Evolutionary conservation across 805 yeast species (phyloP).

Genomic region (Debaryomyces hansenii): DNA sequence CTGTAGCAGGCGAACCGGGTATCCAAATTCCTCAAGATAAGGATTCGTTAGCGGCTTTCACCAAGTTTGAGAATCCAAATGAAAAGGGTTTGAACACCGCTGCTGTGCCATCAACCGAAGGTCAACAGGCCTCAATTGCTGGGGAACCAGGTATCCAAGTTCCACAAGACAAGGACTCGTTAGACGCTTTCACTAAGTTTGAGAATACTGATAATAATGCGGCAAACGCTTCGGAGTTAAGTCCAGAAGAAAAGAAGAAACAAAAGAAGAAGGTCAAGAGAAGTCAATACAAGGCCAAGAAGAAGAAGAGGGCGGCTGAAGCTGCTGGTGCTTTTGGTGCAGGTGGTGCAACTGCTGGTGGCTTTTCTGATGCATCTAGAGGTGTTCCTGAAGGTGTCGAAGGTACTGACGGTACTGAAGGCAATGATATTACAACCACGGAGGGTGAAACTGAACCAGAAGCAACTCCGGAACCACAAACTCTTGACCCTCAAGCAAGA

Average conservation of each 20-base stretch:
- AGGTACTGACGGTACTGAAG: conserved; percentile 17
- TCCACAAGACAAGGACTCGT: conserved; percentile 62
- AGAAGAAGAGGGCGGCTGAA: conserved; percentile 30
- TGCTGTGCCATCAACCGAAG: conserved; percentile 36
- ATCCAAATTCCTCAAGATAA: conserved; percentile 62
- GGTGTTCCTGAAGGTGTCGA: conserved; percentile 9
- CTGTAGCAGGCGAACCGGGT: conserved; percentile 64
- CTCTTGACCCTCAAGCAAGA: conserved; percentile 1
- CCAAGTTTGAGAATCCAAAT: conserved; percentile 3
- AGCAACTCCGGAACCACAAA: conserved; percentile 21
- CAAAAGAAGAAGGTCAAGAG: conserved; percentile 46
- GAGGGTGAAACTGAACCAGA: conserved; percentile 12
- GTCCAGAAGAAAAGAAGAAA: conserved; percentile 39
- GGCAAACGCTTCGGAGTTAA: conserved; percentile 36
- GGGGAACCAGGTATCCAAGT: conserved; percentile 77
- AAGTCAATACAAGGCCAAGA: conserved; percentile 42
- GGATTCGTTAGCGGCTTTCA: conserved; percentile 61
- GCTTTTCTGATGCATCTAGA: conserved; percentile 6
- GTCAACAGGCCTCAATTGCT: conserved; percentile 35
- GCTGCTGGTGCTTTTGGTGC: conserved; percentile 10
- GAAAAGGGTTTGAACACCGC: conserved; percentile 26
- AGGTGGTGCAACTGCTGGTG: conserved; percentile 16
- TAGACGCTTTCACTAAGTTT: conserved; percentile 63
- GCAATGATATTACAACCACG: conserved; percentile 12
- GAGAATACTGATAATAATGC: conserved; percentile 48